Evolutionary conservation across 2,329 filamentous ascomycete species (phyloP).

Genomic region (Ophiobolus disseminans): DNA sequence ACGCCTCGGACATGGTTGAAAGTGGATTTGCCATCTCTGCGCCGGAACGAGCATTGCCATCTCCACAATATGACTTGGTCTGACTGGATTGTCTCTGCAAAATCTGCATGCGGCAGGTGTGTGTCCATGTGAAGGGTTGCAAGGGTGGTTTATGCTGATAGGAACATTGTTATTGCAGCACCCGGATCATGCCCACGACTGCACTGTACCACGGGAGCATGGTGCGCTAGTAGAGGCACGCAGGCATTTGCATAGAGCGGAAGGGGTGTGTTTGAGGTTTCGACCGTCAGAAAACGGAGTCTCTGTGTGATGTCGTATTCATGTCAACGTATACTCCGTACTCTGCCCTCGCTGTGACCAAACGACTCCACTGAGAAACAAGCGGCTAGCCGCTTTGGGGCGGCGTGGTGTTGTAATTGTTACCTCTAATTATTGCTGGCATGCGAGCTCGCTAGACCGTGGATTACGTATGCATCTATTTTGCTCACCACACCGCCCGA

Average conservation of each 20-base stretch:
- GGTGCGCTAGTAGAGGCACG: slow-evolving; percentile 8
- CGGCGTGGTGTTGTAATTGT: slow-evolving; percentile 10
- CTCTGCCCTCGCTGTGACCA: slow-evolving; percentile 1
- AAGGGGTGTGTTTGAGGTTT: slow-evolving; percentile 23
- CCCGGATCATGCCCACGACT: background rate
- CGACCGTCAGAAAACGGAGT: slow-evolving; percentile 13
- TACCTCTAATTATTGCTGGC: too few species aligned
- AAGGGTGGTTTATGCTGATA: slow-evolving; percentile 15
- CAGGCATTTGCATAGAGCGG: slow-evolving; percentile 17
- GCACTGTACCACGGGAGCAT: slow-evolving; percentile 13
- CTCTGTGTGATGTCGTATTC: slow-evolving; percentile 14
- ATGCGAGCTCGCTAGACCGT: slow-evolving; percentile 1
- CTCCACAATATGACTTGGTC: slow-evolving; percentile 33
- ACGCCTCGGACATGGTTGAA: slow-evolving; percentile 29
- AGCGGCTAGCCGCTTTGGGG: slow-evolving; percentile 12
- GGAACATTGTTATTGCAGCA: slow-evolving; percentile 19
- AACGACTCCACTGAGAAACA: background rate
- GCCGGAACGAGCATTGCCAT: slow-evolving; percentile 36
- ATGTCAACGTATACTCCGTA: slow-evolving; percentile 4
- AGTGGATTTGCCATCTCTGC: slow-evolving; percentile 24
- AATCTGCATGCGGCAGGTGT: slow-evolving; percentile 21
- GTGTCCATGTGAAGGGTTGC: slow-evolving; percentile 13
- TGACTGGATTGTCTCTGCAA: slow-evolving; percentile 22
- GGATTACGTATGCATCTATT: slow-evolving; percentile 25
- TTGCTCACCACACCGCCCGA: slow-evolving; percentile 7